Evolutionary conservation across 2,329 filamentous ascomycete species (phyloP), one percentile per base, ranked within the genome.

Genomic region (Aspergillus pseudoglaucus): DNA sequence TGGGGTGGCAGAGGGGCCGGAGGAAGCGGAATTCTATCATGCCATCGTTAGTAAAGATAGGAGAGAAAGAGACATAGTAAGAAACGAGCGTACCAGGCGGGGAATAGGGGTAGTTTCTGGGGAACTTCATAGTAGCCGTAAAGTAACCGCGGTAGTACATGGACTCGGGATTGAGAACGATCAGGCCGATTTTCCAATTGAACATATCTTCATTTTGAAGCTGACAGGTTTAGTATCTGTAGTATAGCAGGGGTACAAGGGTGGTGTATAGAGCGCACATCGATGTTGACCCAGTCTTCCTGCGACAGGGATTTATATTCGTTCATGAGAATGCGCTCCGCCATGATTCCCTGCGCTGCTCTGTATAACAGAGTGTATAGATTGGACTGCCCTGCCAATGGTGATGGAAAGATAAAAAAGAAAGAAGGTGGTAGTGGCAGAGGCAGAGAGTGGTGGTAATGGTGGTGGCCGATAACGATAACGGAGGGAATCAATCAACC

Each of bases 91-190:
- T 68, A 80, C 78, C 71, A 22, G 91, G 91, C 23, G 91, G 91
- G 38, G 81, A 78, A 73, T 88, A 95, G 0, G 93, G 93, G 69
- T 97, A 98, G 60, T 95, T 90, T 59, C 78, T 75, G 8, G 87
- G 84, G 61, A 98, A 97, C 18, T 78, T 82, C 84, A 98, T 93
- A 60, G 87, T 83, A 47, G 88, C 88, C 76, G 81, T 90, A 69
- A 96, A 89, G 69, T 95, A 98, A 56, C 87, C 93, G 51, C 90
- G 90, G 61, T 95, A 85, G 76, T 94, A 97, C 55, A 86, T 78
- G 53, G 90, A 95, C 59, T 95, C 90, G 0, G 88, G 82, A 69
- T 97, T 97, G 61, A 96, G 81, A 33, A 96, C 88, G 73, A 95
- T 90, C 49, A 98, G 81, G 3, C 87, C 90, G 42, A 97, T 76